Evolutionary conservation across 2,329 filamentous ascomycete species (phyloP).

Genomic region (Neonectria neomacrospora): DNA sequence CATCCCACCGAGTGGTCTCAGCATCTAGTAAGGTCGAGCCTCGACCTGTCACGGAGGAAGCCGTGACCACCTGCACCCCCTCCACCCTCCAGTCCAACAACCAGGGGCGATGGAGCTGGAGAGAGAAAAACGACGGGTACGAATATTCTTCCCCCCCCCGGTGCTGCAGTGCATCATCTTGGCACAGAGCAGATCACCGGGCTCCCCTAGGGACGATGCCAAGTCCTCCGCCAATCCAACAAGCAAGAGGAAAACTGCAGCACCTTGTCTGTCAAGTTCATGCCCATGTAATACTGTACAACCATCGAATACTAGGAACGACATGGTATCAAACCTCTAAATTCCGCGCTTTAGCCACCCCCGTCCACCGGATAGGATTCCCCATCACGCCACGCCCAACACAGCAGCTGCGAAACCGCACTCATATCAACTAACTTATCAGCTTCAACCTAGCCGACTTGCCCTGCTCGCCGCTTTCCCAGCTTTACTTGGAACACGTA

Average conservation of each 20-base stretch:
- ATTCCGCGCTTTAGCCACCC: background rate
- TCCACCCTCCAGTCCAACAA: background rate
- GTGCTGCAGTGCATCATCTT: background rate
- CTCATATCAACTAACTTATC: background rate
- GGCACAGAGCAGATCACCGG: background rate
- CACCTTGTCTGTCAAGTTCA: background rate
- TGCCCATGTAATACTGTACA: background rate
- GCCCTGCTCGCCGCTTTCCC: background rate
- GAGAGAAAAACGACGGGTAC: background rate
- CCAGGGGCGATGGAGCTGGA: background rate
- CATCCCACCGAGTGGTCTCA: slow-evolving; percentile 11
- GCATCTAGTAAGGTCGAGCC: background rate
- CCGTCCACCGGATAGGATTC: background rate
- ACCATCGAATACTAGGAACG: background rate
- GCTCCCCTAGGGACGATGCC: slow-evolving; percentile 5
- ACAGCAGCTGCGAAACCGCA: slow-evolving; percentile 17
- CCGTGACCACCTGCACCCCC: background rate
- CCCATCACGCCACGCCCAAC: slow-evolving; percentile 14
- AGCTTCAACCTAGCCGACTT: background rate
- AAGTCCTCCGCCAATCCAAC: slow-evolving; percentile 13
- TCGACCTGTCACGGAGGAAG: background rate
- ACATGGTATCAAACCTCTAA: slow-evolving; percentile 7
- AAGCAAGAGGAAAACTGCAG: background rate
- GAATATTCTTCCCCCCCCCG: background rate
- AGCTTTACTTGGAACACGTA: background rate